Conservation (phyloP, 805 yeast species). For the Lipomyces sp. region DNA sequence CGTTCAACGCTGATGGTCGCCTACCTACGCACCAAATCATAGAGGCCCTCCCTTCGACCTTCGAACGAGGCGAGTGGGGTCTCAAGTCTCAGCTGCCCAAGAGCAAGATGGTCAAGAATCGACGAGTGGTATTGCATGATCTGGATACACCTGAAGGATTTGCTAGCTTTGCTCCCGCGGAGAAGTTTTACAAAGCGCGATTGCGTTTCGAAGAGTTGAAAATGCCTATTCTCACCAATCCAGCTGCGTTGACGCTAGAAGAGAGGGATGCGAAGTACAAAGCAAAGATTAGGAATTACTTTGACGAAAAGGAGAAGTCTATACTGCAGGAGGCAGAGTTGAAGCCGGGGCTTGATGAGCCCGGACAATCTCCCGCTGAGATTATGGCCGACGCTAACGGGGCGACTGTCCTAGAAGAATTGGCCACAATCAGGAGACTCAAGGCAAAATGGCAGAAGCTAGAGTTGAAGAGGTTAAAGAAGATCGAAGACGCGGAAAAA, state of each 20-base stretch:
- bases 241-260: background rate
- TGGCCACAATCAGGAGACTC: background rate
- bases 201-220: slow-evolving; percentile 21
- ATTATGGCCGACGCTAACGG: background rate
- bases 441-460: background rate
- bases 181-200: slow-evolving; percentile 13
- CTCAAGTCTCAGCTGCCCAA: slow-evolving; percentile 35
- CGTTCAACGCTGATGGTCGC: background rate
- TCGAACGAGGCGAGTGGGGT: slow-evolving; percentile 34
- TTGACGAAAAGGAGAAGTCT: background rate
- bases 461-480: background rate
- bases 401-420: background rate
- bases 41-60: slow-evolving; percentile 28
- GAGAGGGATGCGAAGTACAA: slow-evolving; percentile 10
- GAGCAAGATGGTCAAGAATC: slow-evolving; percentile 4
- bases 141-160: slow-evolving; percentile 33
- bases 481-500: background rate
- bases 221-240: slow-evolving; percentile 14
- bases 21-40: slow-evolving; percentile 40
- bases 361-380: background rate
- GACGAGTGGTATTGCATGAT: slow-evolving; percentile 12
- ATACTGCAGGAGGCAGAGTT: background rate
- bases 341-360: background rate
- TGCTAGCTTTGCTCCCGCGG: slow-evolving; percentile 24
- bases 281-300: background rate